Base-by-base conservation (phyloP, 2,329 filamentous ascomycete genomes). In the Xylariaceae sp. region DNA sequence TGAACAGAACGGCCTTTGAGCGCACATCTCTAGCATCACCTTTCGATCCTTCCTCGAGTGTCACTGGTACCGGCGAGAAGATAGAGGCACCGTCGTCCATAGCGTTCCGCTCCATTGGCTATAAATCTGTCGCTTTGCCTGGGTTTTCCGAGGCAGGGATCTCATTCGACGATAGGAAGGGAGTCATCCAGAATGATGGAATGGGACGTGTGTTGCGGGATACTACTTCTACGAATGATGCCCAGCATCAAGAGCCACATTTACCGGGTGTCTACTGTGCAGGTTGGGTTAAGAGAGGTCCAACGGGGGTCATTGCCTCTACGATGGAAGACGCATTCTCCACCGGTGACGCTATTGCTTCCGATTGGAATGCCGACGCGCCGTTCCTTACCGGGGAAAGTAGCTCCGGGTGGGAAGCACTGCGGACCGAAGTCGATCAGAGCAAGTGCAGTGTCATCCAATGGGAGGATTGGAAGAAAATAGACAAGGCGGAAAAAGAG, bases 321-420 rank as follows among this genome's bases (percentile, higher is more conserved):
- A 99, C 95, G 0, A 96, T 99, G 91, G 85, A 89, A 57, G 95
- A 99, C 71, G 93, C 95, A 0, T 99, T 98, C 67, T 82, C 84
- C 7, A 96, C 92, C 0, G 95, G 87, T 1, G 93, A 97, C 70
- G 86, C 89, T 2, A 89, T 99, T 60, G 84, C 84, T 0, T 76
- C 83, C n/a, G 95, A 99, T 69, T 93, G 91, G 89, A 64, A 71
- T 16, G 69, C 75, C 1, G 73, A 74, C 1, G 66, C 63, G 1
- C 60, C 67, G 1, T 83, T 85, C 52, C 66, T 82, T 1, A 58
- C 67, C 19, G 59, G 61, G 9, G 61, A 59, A 40, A 46, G 42
- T 2, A 50, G 50, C 53, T 19, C 67, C 48, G 93, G 93, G 0
- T 98, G 93, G 93, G 86, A 91, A 3, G 91, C 82, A 1, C 79